These are phyloP conservation scores for Acanthamoeba sp. DNA, from an alignment of 208 protist species.

Conservation along the genomic window DNA sequence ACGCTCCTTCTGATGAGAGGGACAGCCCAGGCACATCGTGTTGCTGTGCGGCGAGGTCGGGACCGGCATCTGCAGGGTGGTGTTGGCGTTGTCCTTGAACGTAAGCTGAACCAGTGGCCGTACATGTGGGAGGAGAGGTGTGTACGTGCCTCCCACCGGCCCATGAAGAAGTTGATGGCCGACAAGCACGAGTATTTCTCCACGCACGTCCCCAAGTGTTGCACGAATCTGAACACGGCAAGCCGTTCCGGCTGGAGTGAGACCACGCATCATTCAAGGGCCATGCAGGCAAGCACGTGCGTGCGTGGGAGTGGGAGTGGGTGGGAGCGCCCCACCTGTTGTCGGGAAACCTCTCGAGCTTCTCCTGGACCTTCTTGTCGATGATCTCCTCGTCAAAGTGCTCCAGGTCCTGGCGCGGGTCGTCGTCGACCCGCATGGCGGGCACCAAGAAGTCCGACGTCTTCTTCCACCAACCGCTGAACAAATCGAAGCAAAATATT, in stretches of 20 bases:
- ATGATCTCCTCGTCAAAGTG: slow-evolving; percentile 61
- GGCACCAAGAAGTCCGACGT: neutral
- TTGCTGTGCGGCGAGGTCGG: neutral
- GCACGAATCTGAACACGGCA: neutral
- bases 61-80: neutral
- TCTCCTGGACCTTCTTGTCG: neutral
- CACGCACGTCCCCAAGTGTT: neutral
- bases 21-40: slow-evolving; percentile 45
- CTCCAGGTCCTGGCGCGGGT: neutral
- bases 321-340: neutral
- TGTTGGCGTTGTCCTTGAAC: neutral
- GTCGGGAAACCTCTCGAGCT: neutral
- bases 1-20: neutral
- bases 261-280: neutral
- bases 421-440: slow-evolving; percentile 24
- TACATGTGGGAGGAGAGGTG: no score
- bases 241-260: neutral
- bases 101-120: no score
- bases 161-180: slow-evolving; percentile 48
- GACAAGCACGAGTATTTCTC: neutral
- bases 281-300: no score
- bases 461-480: slow-evolving; percentile 13
- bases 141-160: slow-evolving; percentile 15
- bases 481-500: no score
- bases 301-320: no score